Evolutionary conservation across 2,329 filamentous ascomycete species (phyloP), one percentile per base, ranked within the genome.

Genomic region (Alternaria brassicicola): DNA sequence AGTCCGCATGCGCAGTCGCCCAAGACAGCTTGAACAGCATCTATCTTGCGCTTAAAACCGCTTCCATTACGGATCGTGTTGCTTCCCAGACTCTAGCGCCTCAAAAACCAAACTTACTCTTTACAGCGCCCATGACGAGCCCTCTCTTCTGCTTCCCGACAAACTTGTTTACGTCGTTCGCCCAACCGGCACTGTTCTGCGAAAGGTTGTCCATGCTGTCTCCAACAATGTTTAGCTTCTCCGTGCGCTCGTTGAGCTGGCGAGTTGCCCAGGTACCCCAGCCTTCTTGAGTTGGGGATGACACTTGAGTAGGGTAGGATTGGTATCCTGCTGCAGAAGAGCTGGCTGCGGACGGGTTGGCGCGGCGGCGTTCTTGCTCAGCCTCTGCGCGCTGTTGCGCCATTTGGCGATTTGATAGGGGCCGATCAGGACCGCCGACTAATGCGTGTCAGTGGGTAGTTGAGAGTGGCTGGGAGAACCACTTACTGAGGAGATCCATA

Each of bases 231-330:
- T 89, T 90, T 57, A 99, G 81, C 71, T 89, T 92, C 79, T 98
- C 92, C 0, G 95, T 97, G 49, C 95, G 82, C 78, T 98, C 93
- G 68, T 96, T 93, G 43, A 99, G 78, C 76, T 96, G 92, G 33
- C 93, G 85, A 9, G 90, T 88, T 78, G 98, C 88, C 73, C 96
- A 98, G 41, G 92, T 88, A 69, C 84, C 87, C 71, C 89, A 89
- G 8, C 86, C 84, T 65, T 88, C 85, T 47, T 72, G 47, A 47
- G 63, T 8, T 13, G 55, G 52, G 3, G 55, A 21, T 4, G 21
- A 31, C 31, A 39, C 62, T 49, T 52, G 68, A 60, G 64, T 63
- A 15, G 65, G 65, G 28, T 66, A 66, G 2, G 63, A 56, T 13
- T 66, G 67, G 23, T 70, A 67, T 41, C 54, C 52, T 23, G 63